phyloP scores from a whole-genome alignment of 345 rosid species.

The Ceriops tagal region DNA sequence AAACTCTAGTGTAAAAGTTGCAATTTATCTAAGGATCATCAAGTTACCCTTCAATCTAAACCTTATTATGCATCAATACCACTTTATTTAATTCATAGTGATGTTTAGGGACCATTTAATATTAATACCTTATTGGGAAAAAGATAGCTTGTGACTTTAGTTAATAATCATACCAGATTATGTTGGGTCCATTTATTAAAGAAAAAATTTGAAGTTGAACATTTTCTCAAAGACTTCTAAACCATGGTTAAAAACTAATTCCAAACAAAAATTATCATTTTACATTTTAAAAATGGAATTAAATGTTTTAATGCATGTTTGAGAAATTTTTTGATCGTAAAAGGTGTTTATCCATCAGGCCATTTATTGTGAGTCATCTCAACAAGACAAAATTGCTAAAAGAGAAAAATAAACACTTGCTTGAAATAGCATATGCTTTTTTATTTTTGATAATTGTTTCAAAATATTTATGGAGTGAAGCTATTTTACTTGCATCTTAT shows the following conservation, averaged over 20 bases:
- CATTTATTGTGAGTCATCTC: background rate
- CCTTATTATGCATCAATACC: background rate
- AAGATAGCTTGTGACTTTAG: slow-evolving; percentile 2
- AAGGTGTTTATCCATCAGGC: background rate
- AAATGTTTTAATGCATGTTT: background rate
- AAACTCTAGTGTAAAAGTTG: background rate
- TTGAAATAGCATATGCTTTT: background rate
- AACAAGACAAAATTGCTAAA: background rate
- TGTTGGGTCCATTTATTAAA: slow-evolving; percentile 1
- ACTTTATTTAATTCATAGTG: background rate
- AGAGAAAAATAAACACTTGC: background rate
- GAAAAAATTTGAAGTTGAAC: background rate
- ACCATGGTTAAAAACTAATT: background rate
- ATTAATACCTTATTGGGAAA: background rate
- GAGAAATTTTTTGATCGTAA: background rate
- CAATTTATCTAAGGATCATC: background rate
- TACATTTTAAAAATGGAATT: background rate
- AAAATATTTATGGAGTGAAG: too few relatives aligned
- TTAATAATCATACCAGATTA: background rate
- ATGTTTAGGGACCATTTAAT: slow-evolving; percentile 4
- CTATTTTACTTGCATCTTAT: too few relatives aligned
- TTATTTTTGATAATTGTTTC: too few relatives aligned
- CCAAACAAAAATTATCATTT: background rate
- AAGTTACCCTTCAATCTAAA: background rate
- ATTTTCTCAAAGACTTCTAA: background rate